phyloP scores from a whole-genome alignment of 768 basidiomycete species.

The Leccinum truebloodii region DNA sequence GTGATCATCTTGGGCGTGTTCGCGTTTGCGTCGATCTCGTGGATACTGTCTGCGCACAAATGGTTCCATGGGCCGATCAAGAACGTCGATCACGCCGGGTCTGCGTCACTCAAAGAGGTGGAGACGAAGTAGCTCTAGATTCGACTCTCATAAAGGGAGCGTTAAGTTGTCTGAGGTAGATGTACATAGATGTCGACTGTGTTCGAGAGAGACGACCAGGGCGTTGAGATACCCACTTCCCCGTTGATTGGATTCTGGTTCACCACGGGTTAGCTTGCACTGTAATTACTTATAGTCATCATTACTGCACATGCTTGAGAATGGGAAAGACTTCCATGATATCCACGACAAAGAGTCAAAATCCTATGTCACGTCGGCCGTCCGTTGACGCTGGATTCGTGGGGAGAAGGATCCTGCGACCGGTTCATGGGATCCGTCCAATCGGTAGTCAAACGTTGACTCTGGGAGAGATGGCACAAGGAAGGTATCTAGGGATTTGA shows the following conservation, averaged over 20 bases:
- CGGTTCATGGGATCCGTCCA: conserved; percentile 16
- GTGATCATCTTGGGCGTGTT: conserved; percentile 67
- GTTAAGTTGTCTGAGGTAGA: neutral
- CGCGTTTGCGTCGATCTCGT: conserved; percentile 61
- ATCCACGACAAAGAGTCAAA: neutral
- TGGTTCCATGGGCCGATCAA: conserved; percentile 72
- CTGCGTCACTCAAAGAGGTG: conserved; percentile 7
- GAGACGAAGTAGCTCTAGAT: conserved; percentile 16
- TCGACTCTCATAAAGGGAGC: neutral
- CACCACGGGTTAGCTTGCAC: neutral
- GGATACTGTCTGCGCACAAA: conserved; percentile 64
- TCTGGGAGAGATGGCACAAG: no score
- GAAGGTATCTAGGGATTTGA: no score
- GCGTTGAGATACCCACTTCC: neutral
- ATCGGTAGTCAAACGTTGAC: neutral
- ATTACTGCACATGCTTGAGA: conserved; percentile 2
- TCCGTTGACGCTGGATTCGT: conserved; percentile 26
- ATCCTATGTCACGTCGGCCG: conserved; percentile 23
- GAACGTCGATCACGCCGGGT: conserved; percentile 39
- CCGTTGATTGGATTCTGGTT: neutral
- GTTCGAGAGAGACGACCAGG: neutral
- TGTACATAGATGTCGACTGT: neutral
- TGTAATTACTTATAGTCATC: neutral
- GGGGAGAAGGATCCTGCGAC: conserved; percentile 24
- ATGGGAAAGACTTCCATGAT: neutral